phyloP scores from a whole-genome alignment of 2,329 filamentous ascomycete genomes.

The Chaetomium globosum region DNA sequence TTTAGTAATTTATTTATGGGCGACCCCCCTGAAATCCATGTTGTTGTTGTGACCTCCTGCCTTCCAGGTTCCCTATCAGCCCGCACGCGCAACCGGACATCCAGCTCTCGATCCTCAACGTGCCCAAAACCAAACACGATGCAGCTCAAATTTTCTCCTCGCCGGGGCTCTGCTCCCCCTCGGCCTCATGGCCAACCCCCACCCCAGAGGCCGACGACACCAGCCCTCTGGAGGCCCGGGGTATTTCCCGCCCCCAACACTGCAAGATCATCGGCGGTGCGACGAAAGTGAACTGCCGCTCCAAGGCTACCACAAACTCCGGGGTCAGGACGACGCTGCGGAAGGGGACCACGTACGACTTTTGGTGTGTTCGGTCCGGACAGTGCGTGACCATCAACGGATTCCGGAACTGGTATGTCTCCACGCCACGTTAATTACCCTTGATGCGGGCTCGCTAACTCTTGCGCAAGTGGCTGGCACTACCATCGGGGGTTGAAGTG shows the following conservation, averaged over 20 bases:
- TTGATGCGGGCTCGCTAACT: background rate
- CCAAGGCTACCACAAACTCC: background rate
- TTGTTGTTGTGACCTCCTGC: background rate
- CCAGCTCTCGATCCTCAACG: background rate
- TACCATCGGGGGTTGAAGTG: slow-evolving; percentile 3
- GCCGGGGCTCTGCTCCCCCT: slow-evolving; percentile 5
- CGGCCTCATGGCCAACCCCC: slow-evolving; percentile 3
- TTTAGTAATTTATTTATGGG: background rate
- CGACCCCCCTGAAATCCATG: background rate
- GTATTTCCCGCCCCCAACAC: slow-evolving; percentile 7
- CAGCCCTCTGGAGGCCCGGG: background rate
- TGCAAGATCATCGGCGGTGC: slow-evolving; percentile 14
- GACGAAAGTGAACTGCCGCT: slow-evolving; percentile 14
- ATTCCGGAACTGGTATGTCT: slow-evolving; percentile 14
- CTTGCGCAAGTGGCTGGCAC: slow-evolving; percentile 15
- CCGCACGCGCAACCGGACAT: background rate
- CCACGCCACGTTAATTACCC: background rate
- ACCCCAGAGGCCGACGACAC: slow-evolving; percentile 1
- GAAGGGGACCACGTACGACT: background rate
- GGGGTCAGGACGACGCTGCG: background rate
- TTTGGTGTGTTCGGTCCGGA: slow-evolving; percentile 14
- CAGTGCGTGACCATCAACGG: slow-evolving; percentile 17
- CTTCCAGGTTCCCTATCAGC: no score
- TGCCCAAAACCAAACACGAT: background rate
- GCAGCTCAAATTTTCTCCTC: slow-evolving; percentile 6